These are phyloP conservation scores for Pyropia yezoensis DNA, from an alignment of 23 red algal species.

Conservation along the genomic window DNA sequence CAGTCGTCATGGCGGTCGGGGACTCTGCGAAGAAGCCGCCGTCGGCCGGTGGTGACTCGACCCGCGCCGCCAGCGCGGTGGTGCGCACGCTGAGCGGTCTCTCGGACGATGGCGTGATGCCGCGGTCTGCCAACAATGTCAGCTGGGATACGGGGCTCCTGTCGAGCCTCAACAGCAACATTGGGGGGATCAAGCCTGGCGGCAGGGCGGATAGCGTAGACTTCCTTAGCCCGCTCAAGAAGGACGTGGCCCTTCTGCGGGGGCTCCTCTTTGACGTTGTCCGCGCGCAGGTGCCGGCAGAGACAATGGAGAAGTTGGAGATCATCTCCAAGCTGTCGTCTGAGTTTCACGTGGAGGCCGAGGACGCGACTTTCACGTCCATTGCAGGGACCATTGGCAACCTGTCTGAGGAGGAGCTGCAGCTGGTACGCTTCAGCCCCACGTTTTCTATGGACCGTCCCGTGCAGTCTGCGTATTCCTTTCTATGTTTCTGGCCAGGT, in stretches of 20 bases:
- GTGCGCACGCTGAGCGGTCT: no score
- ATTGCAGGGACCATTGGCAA: constrained; percentile 1
- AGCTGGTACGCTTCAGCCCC: neutral
- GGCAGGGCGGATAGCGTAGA: constrained; percentile 64
- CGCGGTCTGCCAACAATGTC: no score
- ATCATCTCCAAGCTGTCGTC: constrained; percentile 33
- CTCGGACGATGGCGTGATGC: no score
- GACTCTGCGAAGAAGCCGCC: no score
- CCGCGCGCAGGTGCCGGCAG: constrained; percentile 7
- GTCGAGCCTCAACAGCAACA: neutral
- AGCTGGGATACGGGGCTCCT: no score
- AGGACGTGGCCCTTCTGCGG: constrained; percentile 51
- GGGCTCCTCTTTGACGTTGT: constrained; percentile 35
- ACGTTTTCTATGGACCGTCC: neutral
- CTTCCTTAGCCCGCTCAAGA: constrained; percentile 63
- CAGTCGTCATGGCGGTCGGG: no score
- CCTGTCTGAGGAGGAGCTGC: constrained; percentile 27
- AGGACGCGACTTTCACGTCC: constrained; percentile 23
- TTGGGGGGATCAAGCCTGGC: neutral
- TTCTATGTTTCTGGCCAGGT: neutral
- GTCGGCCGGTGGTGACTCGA: no score
- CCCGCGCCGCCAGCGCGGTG: no score
- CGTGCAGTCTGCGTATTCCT: neutral
- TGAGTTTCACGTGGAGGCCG: constrained; percentile 6
- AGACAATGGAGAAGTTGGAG: constrained; percentile 34